phyloP scores from a whole-genome alignment of 495 filamentous ascomycete genomes.

The Aspergillus bridgeri region DNA sequence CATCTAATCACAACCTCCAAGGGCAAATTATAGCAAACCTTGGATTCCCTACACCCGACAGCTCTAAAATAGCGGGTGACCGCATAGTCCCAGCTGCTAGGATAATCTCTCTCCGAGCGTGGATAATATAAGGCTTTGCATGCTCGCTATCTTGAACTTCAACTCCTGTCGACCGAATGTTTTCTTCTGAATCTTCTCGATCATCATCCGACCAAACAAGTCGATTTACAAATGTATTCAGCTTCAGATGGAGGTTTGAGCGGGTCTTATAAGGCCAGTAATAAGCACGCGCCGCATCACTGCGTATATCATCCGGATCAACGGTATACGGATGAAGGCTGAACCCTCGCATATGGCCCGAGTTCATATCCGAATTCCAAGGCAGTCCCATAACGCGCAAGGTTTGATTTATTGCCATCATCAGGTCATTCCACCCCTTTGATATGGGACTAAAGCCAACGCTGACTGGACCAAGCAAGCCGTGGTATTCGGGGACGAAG shows the following conservation, averaged over 20 bases:
- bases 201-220: conserved; percentile 27
- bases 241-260: conserved; percentile 30
- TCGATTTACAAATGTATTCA: conserved; percentile 30
- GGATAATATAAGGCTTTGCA: conserved; percentile 27
- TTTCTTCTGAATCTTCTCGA: conserved; percentile 9
- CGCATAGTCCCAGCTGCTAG: conserved; percentile 55
- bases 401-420: conserved; percentile 20
- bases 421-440: conserved; percentile 12
- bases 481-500: conserved; percentile 46
- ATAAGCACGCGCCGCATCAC: conserved; percentile 50
- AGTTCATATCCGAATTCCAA: conserved; percentile 37
- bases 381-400: conserved; percentile 31
- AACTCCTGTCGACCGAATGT: conserved; percentile 22
- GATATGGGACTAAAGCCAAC: conserved; percentile 42
- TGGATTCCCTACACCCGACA: conserved; percentile 56
- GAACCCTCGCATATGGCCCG: conserved; percentile 39
- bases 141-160: conserved; percentile 16
- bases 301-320: conserved; percentile 41
- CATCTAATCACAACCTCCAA: not conserved
- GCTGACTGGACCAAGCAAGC: conserved; percentile 41
- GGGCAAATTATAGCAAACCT: not conserved
- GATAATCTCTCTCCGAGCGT: conserved; percentile 55
- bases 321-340: conserved; percentile 38
- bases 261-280: conserved; percentile 36
- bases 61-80: conserved; percentile 57